phyloP scores from a whole-genome alignment of 768 basidiomycete genomes.

The Podaxis sp. region DNA sequence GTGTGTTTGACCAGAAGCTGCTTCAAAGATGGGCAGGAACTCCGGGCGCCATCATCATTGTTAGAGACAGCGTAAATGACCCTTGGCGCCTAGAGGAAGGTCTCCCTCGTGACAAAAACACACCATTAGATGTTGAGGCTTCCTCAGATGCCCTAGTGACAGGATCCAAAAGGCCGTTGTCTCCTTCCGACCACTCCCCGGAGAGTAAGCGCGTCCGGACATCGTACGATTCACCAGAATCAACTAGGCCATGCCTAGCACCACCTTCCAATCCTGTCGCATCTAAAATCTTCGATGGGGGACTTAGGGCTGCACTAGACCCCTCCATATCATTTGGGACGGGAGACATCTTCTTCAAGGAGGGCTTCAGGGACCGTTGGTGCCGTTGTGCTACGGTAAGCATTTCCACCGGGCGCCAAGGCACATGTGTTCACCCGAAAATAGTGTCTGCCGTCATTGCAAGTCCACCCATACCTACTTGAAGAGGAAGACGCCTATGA shows the following conservation, averaged over 20 bases:
- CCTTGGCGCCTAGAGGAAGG: conserved; percentile 44
- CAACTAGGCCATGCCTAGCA: conserved; percentile 46
- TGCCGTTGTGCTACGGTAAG: conserved; percentile 64
- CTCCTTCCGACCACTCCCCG: conserved; percentile 34
- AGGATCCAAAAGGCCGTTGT: conserved; percentile 52
- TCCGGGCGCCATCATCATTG: conserved; percentile 63
- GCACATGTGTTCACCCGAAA: conserved; percentile 3
- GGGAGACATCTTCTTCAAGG: conserved; percentile 75
- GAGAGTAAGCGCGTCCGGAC: conserved; percentile 37
- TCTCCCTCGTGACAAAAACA: background rate
- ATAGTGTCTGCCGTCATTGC: conserved; percentile 60
- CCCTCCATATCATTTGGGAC: conserved; percentile 39
- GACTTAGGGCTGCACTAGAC: conserved; percentile 20
- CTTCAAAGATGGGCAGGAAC: conserved; percentile 69
- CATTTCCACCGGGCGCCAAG: conserved; percentile 5
- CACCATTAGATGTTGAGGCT: conserved; percentile 12
- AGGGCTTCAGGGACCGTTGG: conserved; percentile 77
- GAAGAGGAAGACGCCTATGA: conserved; percentile 84
- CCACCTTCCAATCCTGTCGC: conserved; percentile 48
- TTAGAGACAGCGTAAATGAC: conserved; percentile 42
- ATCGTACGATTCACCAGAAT: conserved; percentile 18
- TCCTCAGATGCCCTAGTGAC: conserved; percentile 21
- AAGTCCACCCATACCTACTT: conserved; percentile 56
- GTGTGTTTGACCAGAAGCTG: conserved; percentile 54
- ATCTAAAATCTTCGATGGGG: conserved; percentile 41